phyloP scores from a whole-genome alignment of 495 filamentous ascomycete genomes.

The Neurospora tetrasperma region DNA sequence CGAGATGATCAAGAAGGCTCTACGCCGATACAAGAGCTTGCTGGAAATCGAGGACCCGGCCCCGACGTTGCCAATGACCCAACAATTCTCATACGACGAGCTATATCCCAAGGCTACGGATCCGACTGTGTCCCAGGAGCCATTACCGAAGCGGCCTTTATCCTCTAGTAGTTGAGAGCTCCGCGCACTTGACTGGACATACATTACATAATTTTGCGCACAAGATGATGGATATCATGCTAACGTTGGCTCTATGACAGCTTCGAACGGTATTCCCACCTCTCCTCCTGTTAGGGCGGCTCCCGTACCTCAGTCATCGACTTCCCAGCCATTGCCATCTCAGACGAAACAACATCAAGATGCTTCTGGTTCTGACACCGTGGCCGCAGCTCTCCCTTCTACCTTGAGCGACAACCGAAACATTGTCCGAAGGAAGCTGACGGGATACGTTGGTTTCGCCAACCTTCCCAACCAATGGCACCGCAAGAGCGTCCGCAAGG shows the following conservation, averaged over 20 bases:
- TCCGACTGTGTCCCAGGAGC: conserved; percentile 2
- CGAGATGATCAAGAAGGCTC: conserved; percentile 20
- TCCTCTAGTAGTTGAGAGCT: conserved; percentile 25
- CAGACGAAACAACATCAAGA: conserved; percentile 37
- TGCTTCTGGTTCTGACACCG: conserved; percentile 72
- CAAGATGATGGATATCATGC: conserved; percentile 7
- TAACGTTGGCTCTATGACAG: conserved; percentile 26
- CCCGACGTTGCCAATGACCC: conserved; percentile 34
- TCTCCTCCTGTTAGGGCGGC: conserved; percentile 21
- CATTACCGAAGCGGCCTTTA: conserved; percentile 2
- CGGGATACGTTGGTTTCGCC: conserved; percentile 96
- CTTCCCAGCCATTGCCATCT: conserved; percentile 44
- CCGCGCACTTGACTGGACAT: conserved; percentile 11
- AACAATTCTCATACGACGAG: conserved; percentile 37
- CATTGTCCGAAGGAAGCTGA: conserved; percentile 95
- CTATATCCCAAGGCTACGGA: conserved; percentile 28
- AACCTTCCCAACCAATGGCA: conserved; percentile 99
- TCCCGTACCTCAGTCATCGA: conserved; percentile 26
- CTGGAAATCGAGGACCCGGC: conserved; percentile 34
- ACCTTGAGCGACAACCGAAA: conserved; percentile 77
- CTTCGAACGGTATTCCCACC: conserved; percentile 38
- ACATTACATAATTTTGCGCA: background rate
- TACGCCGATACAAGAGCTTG: conserved; percentile 39
- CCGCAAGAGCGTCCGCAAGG: conserved; percentile 99
- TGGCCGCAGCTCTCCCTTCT: conserved; percentile 58